These are phyloP conservation scores for Tulasnella sp. DNA, from an alignment of 768 basidiomycete species.

Conservation along the genomic window DNA sequence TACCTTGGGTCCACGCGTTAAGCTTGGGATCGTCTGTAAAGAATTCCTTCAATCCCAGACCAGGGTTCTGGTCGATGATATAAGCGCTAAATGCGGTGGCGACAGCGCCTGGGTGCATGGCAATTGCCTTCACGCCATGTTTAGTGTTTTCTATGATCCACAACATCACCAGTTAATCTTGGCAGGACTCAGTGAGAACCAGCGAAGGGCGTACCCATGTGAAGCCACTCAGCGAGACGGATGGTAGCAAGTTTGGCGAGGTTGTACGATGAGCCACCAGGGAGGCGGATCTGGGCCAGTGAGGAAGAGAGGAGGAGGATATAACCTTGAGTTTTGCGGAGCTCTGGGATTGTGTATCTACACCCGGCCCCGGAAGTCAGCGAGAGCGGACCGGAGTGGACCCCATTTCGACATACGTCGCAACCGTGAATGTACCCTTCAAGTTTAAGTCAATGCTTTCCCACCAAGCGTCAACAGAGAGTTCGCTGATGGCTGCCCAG, in stretches of 20 bases:
- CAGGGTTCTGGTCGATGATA: slow-evolving; percentile 1
- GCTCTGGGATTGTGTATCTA: slow-evolving; percentile 28
- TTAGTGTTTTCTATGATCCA: neutral
- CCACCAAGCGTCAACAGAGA: slow-evolving; percentile 30
- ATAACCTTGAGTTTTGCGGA: slow-evolving; percentile 33
- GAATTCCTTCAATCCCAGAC: neutral
- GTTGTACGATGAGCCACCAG: slow-evolving; percentile 28
- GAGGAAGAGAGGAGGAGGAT: slow-evolving; percentile 30
- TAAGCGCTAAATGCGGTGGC: slow-evolving; percentile 16
- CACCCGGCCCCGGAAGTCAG: too few relatives aligned
- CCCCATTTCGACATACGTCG: neutral
- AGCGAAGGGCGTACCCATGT: slow-evolving; percentile 1
- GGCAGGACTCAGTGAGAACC: neutral
- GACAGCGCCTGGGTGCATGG: slow-evolving; percentile 32
- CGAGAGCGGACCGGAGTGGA: too few relatives aligned
- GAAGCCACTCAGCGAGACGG: slow-evolving; percentile 32
- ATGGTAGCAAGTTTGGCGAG: slow-evolving; percentile 27
- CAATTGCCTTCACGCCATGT: slow-evolving; percentile 29
- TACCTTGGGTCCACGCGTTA: slow-evolving; percentile 28
- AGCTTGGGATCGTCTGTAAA: slow-evolving; percentile 28
- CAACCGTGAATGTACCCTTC: slow-evolving; percentile 32
- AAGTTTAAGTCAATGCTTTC: slow-evolving; percentile 27
- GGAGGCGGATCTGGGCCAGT: slow-evolving; percentile 29
- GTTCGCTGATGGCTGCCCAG: slow-evolving; percentile 3
- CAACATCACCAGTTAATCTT: neutral